These are phyloP conservation scores for Fremontodendron californicum DNA, from an alignment of 345 rosid genomes.

Conservation along the genomic window DNA sequence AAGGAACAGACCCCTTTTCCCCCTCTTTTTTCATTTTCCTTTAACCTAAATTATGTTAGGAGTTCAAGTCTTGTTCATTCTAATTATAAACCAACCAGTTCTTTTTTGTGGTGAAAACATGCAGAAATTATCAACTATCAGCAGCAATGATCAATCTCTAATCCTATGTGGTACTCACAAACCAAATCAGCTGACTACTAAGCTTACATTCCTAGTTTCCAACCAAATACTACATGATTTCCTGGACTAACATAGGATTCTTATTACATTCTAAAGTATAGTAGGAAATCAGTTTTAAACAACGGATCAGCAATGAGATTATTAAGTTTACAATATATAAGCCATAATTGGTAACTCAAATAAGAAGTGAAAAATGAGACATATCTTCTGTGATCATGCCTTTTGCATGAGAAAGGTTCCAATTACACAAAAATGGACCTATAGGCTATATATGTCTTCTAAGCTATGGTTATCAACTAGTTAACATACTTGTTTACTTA, in stretches of 20 bases:
- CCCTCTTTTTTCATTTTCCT: too few species aligned
- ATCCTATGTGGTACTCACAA: background rate
- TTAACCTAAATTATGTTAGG: background rate
- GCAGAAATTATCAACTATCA: background rate
- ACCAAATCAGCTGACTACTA: background rate
- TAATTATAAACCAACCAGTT: background rate
- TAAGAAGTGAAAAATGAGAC: background rate
- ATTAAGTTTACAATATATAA: background rate
- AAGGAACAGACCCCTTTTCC: background rate
- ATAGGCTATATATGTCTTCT: background rate
- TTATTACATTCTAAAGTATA: background rate
- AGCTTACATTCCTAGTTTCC: background rate
- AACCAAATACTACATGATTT: background rate
- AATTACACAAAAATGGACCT: background rate
- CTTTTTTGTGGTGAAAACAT: background rate
- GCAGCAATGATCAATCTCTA: background rate
- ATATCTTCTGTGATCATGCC: background rate
- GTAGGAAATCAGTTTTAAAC: background rate
- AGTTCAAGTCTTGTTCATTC: background rate
- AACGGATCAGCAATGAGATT: background rate
- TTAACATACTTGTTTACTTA: background rate
- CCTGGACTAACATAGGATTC: background rate
- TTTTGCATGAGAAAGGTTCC: background rate
- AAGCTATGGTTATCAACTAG: background rate
- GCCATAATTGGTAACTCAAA: background rate